Base-by-base conservation (phyloP, 345 rosid genomes). In the Gossypium herbaceum region DNA sequence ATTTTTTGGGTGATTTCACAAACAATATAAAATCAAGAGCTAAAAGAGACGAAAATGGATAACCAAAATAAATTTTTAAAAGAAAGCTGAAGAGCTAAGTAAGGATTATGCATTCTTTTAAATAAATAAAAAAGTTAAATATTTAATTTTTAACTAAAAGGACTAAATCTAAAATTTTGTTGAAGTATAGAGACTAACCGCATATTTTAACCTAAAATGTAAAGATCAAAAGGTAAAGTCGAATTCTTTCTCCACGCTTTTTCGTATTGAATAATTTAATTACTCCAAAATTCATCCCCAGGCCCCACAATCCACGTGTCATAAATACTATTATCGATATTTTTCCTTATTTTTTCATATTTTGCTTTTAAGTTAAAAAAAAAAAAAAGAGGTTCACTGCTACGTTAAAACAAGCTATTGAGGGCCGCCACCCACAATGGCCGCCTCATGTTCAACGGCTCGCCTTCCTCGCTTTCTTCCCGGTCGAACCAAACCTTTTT, bases 401-500 rank as follows among this genome's bases (percentile, higher is more conserved):
- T 22, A n/a, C 11, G 25, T 2, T 9, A 50, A 27, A 51, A 0
- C 17, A 13, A 59, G n/a, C 72, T 41, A 41, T 34, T 65, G 25
- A 12, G 47, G 22, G 52, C 45, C 24, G 54, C 17, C 52, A 20
- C 69, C 17, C 44, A 20, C 69, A 13, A 73, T 59, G 73, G 72
- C 68, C 29, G 59, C 76, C 57, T 72, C 72, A 34, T 64, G 65
- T 66, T 75, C 75, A 29, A 76, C 56, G 22, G 58, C 56, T 69
- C 50, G 27, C 39, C 43, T 55, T 16, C 20, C 52, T 48, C 80
- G 27, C 12, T 45, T 11, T 43, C 66, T 63, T 51, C 54, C 59
- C 9, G 39, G 64, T 15, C 54, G 15, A 16, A 45, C 4, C 58
- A 61, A 34, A 48, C 51, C 19, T 10, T 56, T 51, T 41, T 43